Conservation (phyloP, 1,284 basidiomycete genomes). For the Ustilago loliicola region DNA sequence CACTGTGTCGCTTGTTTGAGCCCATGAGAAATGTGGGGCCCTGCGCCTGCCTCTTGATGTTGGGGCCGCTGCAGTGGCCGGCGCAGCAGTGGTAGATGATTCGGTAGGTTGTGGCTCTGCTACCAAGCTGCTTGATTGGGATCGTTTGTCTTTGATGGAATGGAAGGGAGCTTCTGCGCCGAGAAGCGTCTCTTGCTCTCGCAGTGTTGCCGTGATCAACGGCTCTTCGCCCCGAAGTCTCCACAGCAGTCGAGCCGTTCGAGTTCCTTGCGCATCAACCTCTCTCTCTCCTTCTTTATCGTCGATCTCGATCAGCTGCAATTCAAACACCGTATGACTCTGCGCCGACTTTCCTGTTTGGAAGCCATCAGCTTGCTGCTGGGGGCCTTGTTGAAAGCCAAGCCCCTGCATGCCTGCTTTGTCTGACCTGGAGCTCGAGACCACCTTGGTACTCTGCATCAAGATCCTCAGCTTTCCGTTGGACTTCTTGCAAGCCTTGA, state of each 20-base stretch:
- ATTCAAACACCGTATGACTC: slow-evolving; percentile 36
- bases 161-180: slow-evolving; percentile 34
- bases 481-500: slow-evolving; percentile 21
- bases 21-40: slow-evolving; percentile 81
- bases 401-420: slow-evolving; percentile 31
- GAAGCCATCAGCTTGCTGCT: slow-evolving; percentile 3
- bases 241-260: slow-evolving; percentile 16
- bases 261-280: neutral
- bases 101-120: neutral
- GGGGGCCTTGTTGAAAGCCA: slow-evolving; percentile 12
- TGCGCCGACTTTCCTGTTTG: neutral
- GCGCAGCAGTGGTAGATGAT: slow-evolving; percentile 64
- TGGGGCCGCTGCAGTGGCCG: neutral
- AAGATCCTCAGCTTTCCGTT: slow-evolving; percentile 18
- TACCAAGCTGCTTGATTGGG: neutral
- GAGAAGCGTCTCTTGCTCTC: slow-evolving; percentile 25
- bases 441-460: slow-evolving; percentile 19
- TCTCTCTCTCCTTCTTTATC: neutral
- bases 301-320: slow-evolving; percentile 30
- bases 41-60: slow-evolving; percentile 21
- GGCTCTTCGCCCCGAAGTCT: slow-evolving; percentile 43
- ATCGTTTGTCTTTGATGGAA: neutral
- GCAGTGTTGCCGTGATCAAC: slow-evolving; percentile 31
- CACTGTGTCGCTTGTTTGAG: slow-evolving; percentile 83
- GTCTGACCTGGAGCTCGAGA: neutral